These are phyloP conservation scores for Coprinopsis strossmayeri DNA, from an alignment of 768 basidiomycete genomes.

Conservation along the genomic window DNA sequence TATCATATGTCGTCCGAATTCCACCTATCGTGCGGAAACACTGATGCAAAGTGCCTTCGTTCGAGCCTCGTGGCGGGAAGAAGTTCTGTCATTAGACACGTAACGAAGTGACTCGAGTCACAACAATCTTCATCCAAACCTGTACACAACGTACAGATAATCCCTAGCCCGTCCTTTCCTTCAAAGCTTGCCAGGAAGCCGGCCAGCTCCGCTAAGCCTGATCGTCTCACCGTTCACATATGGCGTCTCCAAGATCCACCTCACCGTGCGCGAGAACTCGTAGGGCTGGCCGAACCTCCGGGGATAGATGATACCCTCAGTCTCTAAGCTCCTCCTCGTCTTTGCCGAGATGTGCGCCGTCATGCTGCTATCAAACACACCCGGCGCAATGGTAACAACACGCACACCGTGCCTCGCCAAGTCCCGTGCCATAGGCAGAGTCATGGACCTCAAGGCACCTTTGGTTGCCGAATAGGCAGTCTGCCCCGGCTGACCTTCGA, in stretches of 20 bases:
- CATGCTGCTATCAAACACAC: constrained; percentile 43
- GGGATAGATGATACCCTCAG: constrained; percentile 36
- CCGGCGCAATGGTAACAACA: constrained; percentile 52
- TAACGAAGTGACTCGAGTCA: too few relatives aligned
- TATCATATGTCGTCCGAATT: too few relatives aligned
- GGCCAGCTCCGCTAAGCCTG: constrained; percentile 37
- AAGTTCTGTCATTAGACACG: too few relatives aligned
- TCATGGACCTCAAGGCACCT: constrained; percentile 51
- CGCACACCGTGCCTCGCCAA: constrained; percentile 44
- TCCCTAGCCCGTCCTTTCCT: too few relatives aligned
- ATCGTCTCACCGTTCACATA: constrained; percentile 53
- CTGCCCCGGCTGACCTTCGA: constrained; percentile 52
- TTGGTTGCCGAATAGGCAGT: constrained; percentile 51
- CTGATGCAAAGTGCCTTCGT: too few relatives aligned
- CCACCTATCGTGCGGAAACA: too few relatives aligned
- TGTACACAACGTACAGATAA: too few relatives aligned
- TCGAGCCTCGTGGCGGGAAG: too few relatives aligned
- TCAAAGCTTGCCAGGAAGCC: constrained; percentile 32
- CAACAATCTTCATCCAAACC: too few relatives aligned
- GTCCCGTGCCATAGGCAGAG: constrained; percentile 56
- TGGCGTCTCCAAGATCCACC: constrained; percentile 42
- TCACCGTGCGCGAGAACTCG: constrained; percentile 46
- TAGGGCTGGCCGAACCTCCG: constrained; percentile 38
- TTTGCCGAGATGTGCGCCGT: constrained; percentile 30
- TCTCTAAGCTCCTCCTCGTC: constrained; percentile 31